Conservation (phyloP, 768 basidiomycete genomes). For the Zangia roseola region DNA sequence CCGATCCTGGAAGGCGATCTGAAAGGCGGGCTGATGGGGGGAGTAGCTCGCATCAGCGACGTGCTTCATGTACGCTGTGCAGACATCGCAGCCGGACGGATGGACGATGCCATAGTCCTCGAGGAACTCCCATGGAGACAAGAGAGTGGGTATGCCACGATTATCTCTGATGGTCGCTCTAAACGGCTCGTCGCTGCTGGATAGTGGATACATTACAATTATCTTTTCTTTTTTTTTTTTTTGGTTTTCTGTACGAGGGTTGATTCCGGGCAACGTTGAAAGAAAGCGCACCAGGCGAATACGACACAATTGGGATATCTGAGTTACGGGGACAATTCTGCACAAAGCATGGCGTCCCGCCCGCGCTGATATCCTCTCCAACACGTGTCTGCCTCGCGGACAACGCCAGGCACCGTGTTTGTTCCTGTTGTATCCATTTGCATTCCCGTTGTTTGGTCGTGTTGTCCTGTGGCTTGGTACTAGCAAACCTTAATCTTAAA, state of each 20-base stretch:
- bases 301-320: conserved; percentile 16
- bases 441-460: conserved; percentile 15
- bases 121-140: conserved; percentile 41
- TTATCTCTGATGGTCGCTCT: conserved; percentile 28
- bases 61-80: conserved; percentile 40
- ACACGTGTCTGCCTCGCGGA: conserved; percentile 33
- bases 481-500: conserved; percentile 27
- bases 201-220: conserved; percentile 32
- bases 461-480: conserved; percentile 29
- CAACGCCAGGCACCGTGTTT: conserved; percentile 31
- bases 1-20: conserved; percentile 40
- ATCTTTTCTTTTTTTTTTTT: too few relatives aligned
- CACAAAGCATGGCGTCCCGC: conserved; percentile 2
- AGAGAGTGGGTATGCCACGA: conserved; percentile 32
- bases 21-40: conserved; percentile 37
- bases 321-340: conserved; percentile 12
- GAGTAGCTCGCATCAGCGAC: conserved; percentile 40
- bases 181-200: conserved; percentile 32
- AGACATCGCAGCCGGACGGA: conserved; percentile 37
- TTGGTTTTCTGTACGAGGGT: conserved; percentile 7
- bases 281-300: neutral
- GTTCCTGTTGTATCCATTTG: too few relatives aligned
- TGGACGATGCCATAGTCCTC: conserved; percentile 41
- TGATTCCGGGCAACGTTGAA: too few relatives aligned
- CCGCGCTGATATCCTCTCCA: conserved; percentile 27